Evolutionary conservation across 345 rosid species (phyloP).

Genomic region (Rhizophora apiculata): DNA sequence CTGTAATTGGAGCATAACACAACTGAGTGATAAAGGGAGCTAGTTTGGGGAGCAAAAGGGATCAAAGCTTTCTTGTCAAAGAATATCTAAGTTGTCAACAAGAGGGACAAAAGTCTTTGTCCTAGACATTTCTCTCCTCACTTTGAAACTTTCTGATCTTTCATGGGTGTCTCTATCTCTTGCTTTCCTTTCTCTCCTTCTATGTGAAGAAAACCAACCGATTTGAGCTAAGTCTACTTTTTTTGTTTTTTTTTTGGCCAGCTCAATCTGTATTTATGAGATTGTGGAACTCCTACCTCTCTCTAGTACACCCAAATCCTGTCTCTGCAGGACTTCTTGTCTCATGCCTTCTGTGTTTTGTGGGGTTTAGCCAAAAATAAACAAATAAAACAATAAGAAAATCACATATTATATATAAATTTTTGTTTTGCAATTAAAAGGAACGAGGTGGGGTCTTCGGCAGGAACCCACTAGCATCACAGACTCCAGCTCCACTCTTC

Average conservation of each 20-base stretch:
- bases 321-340: slow-evolving; percentile 46
- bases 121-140: slow-evolving; percentile 28
- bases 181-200: slow-evolving; percentile 43
- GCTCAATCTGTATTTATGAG: slow-evolving; percentile 26
- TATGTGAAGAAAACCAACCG: slow-evolving; percentile 63
- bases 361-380: slow-evolving; percentile 19
- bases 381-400: slow-evolving; percentile 9
- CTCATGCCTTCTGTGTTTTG: slow-evolving; percentile 32
- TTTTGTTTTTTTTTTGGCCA: not conserved
- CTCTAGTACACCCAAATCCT: slow-evolving; percentile 39
- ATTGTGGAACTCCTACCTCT: slow-evolving; percentile 18
- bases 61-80: slow-evolving; percentile 55
- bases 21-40: slow-evolving; percentile 12
- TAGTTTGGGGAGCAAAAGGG: slow-evolving; percentile 22
- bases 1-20: slow-evolving; percentile 19
- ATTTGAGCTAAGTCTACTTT: slow-evolving; percentile 18
- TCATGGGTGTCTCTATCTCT: slow-evolving; percentile 44
- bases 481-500: slow-evolving; percentile 61
- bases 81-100: slow-evolving; percentile 35
- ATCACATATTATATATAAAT: not conserved
- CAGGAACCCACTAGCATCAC: slow-evolving; percentile 74
- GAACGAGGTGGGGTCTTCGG: slow-evolving; percentile 41
- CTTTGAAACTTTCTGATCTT: slow-evolving; percentile 35
- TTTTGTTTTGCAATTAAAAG: not conserved
- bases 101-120: slow-evolving; percentile 50